Percentiles rank a stretch among this genome's conserved stretches.
phyloP scores from a whole-genome alignment of 169 alveolate species.

The Amoebophrya sp. region DNA sequence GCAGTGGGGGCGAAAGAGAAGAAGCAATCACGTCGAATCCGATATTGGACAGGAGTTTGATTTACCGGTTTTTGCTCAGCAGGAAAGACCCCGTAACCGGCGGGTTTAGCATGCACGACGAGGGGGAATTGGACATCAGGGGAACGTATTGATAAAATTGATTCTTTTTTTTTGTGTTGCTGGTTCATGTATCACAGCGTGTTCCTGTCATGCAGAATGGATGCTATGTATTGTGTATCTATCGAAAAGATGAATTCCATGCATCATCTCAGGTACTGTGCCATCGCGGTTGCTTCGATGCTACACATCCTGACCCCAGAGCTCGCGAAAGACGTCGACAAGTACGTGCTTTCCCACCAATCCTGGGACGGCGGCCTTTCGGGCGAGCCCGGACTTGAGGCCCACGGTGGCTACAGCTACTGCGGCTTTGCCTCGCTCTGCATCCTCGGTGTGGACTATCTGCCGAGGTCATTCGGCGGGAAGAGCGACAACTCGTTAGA shows the following conservation, averaged over 20 bases:
- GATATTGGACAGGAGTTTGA: too few relatives aligned
- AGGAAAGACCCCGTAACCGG: slow-evolving; percentile 69
- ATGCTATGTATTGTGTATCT: background rate
- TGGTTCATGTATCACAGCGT: background rate
- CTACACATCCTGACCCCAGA: slow-evolving; percentile 69
- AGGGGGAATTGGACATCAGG: slow-evolving; percentile 88
- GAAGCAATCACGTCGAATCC: too few relatives aligned
- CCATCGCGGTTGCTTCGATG: slow-evolving; percentile 72
- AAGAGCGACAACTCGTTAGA: background rate
- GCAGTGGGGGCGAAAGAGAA: too few relatives aligned
- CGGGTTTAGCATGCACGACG: slow-evolving; percentile 68
- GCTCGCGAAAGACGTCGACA: slow-evolving; percentile 48
- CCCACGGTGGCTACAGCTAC: slow-evolving; percentile 90
- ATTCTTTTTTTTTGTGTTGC: background rate
- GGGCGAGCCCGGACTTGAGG: slow-evolving; percentile 82
- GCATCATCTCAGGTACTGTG: slow-evolving; percentile 58
- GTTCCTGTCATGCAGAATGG: background rate
- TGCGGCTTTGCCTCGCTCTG: slow-evolving; percentile 80
- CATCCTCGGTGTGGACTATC: slow-evolving; percentile 48
- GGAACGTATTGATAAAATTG: slow-evolving; percentile 42
- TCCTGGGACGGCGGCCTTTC: slow-evolving; percentile 90
- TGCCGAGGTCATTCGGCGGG: too few relatives aligned
- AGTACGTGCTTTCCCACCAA: slow-evolving; percentile 53
- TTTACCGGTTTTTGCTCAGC: slow-evolving; percentile 45
- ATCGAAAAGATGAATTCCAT: background rate